Evolutionary conservation across 2,329 filamentous ascomycete genomes (phyloP).

Genomic region (Monosporascus cannonballus): DNA sequence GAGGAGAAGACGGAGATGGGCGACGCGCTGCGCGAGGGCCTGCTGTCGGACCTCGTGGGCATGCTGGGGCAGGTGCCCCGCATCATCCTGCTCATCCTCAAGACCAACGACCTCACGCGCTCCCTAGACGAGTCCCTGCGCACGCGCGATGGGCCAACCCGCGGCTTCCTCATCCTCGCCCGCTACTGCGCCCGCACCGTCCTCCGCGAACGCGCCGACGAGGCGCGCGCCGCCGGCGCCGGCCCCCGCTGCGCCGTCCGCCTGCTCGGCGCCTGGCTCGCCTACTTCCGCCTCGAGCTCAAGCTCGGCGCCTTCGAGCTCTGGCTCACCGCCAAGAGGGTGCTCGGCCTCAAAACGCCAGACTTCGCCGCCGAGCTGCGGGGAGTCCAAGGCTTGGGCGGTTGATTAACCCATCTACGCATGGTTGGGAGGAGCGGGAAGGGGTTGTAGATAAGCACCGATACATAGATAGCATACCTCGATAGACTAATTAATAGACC

Average conservation of each 20-base stretch:
- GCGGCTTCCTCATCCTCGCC: constrained; percentile 62
- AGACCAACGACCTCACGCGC: constrained; percentile 94
- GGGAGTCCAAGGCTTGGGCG: no score
- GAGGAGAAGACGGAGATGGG: constrained; percentile 86
- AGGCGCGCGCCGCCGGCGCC: constrained; percentile 42
- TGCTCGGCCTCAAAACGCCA: constrained; percentile 29
- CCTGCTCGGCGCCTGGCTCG: constrained; percentile 50
- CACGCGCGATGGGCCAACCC: constrained; percentile 60
- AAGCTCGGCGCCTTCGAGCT: constrained; percentile 60
- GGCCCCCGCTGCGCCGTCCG: constrained; percentile 53
- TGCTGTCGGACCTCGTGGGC: constrained; percentile 82
- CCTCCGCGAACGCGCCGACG: constrained; percentile 57
- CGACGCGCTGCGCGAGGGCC: constrained; percentile 75
- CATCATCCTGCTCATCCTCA: constrained; percentile 90
- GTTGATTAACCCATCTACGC: no score
- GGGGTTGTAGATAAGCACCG: no score
- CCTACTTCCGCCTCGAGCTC: constrained; percentile 53
- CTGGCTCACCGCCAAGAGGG: constrained; percentile 50
- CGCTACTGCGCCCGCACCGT: constrained; percentile 63
- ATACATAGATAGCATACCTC: no score
- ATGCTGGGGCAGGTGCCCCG: constrained; percentile 83
- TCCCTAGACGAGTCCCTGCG: constrained; percentile 88
- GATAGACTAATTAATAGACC: no score
- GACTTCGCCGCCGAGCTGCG: background rate
- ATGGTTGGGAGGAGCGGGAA: no score